phyloP scores from a whole-genome alignment of 1,139 yeast genomes.

The Magnusiomyces fungicola region DNA sequence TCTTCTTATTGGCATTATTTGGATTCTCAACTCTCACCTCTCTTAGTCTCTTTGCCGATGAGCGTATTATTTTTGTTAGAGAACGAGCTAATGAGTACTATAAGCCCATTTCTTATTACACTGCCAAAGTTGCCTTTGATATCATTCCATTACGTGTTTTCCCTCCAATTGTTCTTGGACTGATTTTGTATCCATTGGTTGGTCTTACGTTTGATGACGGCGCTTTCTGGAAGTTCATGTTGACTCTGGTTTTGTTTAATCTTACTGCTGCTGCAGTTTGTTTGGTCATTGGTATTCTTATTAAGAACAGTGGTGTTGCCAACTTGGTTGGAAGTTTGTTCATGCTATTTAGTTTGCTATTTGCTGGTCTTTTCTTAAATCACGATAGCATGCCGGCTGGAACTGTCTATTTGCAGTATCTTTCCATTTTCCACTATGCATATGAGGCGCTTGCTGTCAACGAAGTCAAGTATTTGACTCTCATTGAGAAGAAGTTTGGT shows the following conservation, averaged over 20 bases:
- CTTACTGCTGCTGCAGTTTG: conserved; percentile 81
- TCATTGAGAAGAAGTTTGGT: conserved; percentile 86
- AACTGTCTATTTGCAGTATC: conserved; percentile 71
- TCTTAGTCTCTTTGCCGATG: conserved; percentile 77
- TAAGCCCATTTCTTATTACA: conserved; percentile 74
- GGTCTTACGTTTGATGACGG: conserved; percentile 75
- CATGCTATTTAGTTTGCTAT: conserved; percentile 72
- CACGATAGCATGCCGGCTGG: conserved; percentile 65
- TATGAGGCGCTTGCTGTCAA: conserved; percentile 88
- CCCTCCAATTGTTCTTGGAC: conserved; percentile 78
- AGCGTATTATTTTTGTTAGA: conserved; percentile 78
- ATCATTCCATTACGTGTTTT: conserved; percentile 80
- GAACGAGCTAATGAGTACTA: conserved; percentile 94
- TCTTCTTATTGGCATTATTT: conserved; percentile 80
- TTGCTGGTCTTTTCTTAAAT: conserved; percentile 90
- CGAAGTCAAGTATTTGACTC: conserved; percentile 82
- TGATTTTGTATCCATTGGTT: conserved; percentile 85
- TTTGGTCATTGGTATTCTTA: conserved; percentile 74
- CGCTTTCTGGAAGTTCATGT: conserved; percentile 66
- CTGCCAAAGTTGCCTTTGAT: conserved; percentile 82
- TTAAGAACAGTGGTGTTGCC: conserved; percentile 90
- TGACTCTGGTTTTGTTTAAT: conserved; percentile 72
- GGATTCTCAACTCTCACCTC: conserved; percentile 94
- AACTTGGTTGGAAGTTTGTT: conserved; percentile 82
- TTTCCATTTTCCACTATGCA: conserved; percentile 91